Percentiles rank a stretch among this genome's conserved stretches.
Evolutionary conservation across 2,329 filamentous ascomycete species (phyloP).

Genomic region (Gnomoniopsis sp.): DNA sequence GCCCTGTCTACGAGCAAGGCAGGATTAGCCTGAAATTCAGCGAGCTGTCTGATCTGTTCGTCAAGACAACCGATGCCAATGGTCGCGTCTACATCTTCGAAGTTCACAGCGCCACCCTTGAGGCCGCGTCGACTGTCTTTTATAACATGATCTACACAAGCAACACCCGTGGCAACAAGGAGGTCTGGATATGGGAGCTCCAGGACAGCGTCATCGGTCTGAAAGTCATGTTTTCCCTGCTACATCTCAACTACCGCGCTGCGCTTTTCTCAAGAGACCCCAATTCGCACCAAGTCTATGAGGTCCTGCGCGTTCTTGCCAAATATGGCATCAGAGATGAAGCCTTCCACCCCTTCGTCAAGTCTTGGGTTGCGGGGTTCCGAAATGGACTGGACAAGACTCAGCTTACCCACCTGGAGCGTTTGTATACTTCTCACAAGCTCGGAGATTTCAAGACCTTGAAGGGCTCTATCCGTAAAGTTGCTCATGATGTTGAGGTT

Average conservation of each 20-base stretch:
- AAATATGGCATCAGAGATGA: slow-evolving; percentile 14
- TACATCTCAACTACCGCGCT: slow-evolving; percentile 13
- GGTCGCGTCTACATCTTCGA: slow-evolving; percentile 13
- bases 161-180: slow-evolving; percentile 13
- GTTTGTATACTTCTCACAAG: slow-evolving; percentile 7
- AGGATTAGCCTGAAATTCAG: slow-evolving; percentile 8
- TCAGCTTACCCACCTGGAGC: neutral
- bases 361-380: slow-evolving; percentile 11
- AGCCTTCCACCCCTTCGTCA: slow-evolving; percentile 5
- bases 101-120: slow-evolving; percentile 12
- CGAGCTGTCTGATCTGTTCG: slow-evolving; percentile 12
- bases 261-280: slow-evolving; percentile 8
- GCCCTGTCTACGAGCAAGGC: slow-evolving; percentile 7
- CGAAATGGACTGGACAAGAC: neutral
- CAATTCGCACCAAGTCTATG: slow-evolving; percentile 6
- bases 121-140: slow-evolving; percentile 11
- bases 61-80: slow-evolving; percentile 7
- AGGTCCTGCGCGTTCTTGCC: slow-evolving; percentile 4
- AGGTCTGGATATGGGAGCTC: slow-evolving; percentile 14
- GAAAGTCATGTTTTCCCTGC: slow-evolving; percentile 13
- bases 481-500: slow-evolving; percentile 6
- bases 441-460: slow-evolving; percentile 16
- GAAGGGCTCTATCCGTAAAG: slow-evolving; percentile 8
- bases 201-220: slow-evolving; percentile 13
- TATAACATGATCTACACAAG: slow-evolving; percentile 15